Conservation (phyloP, 2,329 filamentous ascomycete genomes). For the Penicillium sp. region DNA sequence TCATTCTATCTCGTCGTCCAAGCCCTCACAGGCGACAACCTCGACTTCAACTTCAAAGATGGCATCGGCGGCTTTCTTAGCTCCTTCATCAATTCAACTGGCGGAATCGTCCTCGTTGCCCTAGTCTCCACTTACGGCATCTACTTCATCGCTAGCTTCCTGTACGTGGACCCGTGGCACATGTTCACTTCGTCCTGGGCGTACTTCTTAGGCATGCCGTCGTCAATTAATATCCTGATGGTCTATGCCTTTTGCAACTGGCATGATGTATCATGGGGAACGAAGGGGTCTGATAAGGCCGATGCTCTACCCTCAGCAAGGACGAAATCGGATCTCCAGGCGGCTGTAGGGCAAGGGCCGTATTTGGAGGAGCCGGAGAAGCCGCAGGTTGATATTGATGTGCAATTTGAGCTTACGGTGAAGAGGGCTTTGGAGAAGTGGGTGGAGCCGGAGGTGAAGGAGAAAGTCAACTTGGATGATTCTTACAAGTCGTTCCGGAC, state of each 20-base stretch:
- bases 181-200: slow-evolving; percentile 96
- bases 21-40: slow-evolving; percentile 62
- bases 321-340: slow-evolving; percentile 81
- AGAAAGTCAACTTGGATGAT: slow-evolving; percentile 84
- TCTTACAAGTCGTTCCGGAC: slow-evolving; percentile 99
- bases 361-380: slow-evolving; percentile 95
- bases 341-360: slow-evolving; percentile 34
- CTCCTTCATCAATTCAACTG: slow-evolving; percentile 73
- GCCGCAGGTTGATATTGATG: slow-evolving; percentile 94
- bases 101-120: slow-evolving; percentile 85
- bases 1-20: slow-evolving; percentile 74
- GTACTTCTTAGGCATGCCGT: slow-evolving; percentile 87
- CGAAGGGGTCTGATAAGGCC: slow-evolving; percentile 91
- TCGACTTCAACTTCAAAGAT: slow-evolving; percentile 66
- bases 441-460: slow-evolving; percentile 68
- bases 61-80: slow-evolving; percentile 63
- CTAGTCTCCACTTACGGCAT: slow-evolving; percentile 89
- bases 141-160: slow-evolving; percentile 89
- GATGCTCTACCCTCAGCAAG: slow-evolving; percentile 84
- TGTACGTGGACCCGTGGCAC: slow-evolving; percentile 98
- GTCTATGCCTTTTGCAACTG: slow-evolving; percentile 99
- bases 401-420: slow-evolving; percentile 89
- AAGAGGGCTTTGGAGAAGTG: slow-evolving; percentile 84
- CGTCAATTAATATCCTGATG: slow-evolving; percentile 97
- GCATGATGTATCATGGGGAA: slow-evolving; percentile 99